phyloP scores from a whole-genome alignment of 306 rosid genomes.

The Rosa rugosa region DNA sequence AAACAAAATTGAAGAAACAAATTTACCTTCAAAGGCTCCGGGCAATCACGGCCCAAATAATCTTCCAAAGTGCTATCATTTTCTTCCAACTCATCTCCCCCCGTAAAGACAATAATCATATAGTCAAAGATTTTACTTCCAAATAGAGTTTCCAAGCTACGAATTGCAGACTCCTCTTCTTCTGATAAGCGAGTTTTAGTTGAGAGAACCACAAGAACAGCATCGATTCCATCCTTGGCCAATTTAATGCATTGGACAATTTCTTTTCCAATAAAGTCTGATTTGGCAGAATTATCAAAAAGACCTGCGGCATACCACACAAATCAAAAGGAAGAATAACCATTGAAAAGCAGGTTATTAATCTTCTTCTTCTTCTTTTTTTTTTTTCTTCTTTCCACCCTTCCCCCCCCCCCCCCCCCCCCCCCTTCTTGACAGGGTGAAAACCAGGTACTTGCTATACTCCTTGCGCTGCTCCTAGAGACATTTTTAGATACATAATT shows the following conservation, averaged over 20 bases:
- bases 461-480: not conserved
- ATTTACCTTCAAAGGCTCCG: constrained; percentile 65
- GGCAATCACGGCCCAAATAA: constrained; percentile 67
- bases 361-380: too few relatives aligned
- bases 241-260: constrained; percentile 74
- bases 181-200: constrained; percentile 67
- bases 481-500: not conserved
- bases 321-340: not conserved
- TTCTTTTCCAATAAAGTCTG: constrained; percentile 77
- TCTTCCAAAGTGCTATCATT: constrained; percentile 60
- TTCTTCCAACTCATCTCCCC: constrained; percentile 86
- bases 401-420: too few relatives aligned
- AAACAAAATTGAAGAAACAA: too few relatives aligned
- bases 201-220: constrained; percentile 68
- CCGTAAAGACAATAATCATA: constrained; percentile 75
- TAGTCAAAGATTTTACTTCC: constrained; percentile 72
- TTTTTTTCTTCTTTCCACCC: too few relatives aligned
- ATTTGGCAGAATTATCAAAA: constrained; percentile 57
- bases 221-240: constrained; percentile 96
- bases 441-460: not conserved
- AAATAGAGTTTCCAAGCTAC: constrained; percentile 67
- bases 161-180: constrained; percentile 70
- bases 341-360: not conserved
- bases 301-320: constrained; percentile 49
- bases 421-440: too few relatives aligned